A percentile compares a stretch with the other conserved stretches of the same genome.
These are phyloP conservation scores for Candida endomychidarum DNA, from an alignment of 805 yeast species.

Conservation along the genomic window DNA sequence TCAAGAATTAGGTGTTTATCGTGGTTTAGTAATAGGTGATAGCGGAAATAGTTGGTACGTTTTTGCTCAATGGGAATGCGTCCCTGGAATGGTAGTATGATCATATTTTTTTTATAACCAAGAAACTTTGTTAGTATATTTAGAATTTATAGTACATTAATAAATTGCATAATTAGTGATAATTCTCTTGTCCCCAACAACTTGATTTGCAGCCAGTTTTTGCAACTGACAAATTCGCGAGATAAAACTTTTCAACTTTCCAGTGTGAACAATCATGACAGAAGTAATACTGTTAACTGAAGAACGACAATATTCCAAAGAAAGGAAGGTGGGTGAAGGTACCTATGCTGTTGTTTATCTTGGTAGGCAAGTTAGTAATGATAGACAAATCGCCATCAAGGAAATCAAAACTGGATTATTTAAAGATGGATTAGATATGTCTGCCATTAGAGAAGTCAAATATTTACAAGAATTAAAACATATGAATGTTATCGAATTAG, in stretches of 20 bases:
- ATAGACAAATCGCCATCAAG: constrained; percentile 79
- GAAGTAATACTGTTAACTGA: constrained; percentile 1
- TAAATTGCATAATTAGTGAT: constrained; percentile 2
- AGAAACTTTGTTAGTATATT: neutral
- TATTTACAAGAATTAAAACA: constrained; percentile 74
- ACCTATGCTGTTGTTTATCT: constrained; percentile 95
- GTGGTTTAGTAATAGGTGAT: constrained; percentile 78
- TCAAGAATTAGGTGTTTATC: constrained; percentile 77
- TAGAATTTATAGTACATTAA: neutral
- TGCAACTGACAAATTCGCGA: too few relatives aligned
- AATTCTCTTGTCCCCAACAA: neutral
- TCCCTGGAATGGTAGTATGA: constrained; percentile 20
- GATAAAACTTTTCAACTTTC: neutral
- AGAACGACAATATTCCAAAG: constrained; percentile 42
- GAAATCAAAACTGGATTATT: constrained; percentile 93
- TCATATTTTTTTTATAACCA: neutral
- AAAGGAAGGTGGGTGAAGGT: constrained; percentile 96
- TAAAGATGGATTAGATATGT: constrained; percentile 96
- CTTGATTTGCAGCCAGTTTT: neutral
- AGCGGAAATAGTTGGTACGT: constrained; percentile 80
- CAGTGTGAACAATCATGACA: constrained; percentile 1
- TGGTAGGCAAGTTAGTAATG: constrained; percentile 61
- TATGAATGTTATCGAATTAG: constrained; percentile 77
- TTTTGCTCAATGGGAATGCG: constrained; percentile 87
- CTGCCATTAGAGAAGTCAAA: constrained; percentile 92